Percentiles rank a stretch among this genome's conserved stretches.
phyloP scores from a whole-genome alignment of 441 rosid species.

The Francoa sonchifolia region DNA sequence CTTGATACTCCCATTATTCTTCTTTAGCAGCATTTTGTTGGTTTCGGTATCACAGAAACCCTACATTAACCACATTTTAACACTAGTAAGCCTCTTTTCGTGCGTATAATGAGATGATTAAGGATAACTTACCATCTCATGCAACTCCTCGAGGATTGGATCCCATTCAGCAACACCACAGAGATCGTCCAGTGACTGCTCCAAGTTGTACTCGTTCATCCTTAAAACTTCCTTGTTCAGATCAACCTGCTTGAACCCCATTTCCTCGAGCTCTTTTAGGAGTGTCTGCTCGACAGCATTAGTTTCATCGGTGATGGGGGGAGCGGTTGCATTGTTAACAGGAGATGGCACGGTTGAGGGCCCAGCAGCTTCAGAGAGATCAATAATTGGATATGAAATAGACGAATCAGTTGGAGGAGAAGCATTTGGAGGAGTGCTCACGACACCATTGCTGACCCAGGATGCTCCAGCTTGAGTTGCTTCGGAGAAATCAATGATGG shows the following conservation, averaged over 20 bases:
- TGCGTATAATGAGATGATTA: neutral
- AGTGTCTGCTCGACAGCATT: slow-evolving; percentile 39
- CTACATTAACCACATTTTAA: slow-evolving; percentile 22
- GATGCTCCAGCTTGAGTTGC: too few species aligned
- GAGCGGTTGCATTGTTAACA: slow-evolving; percentile 7
- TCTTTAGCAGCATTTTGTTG: slow-evolving; percentile 79
- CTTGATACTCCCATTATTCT: slow-evolving; percentile 90
- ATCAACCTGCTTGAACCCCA: slow-evolving; percentile 90
- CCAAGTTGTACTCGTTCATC: slow-evolving; percentile 62
- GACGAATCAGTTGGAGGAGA: slow-evolving; percentile 14
- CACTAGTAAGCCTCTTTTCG: neutral
- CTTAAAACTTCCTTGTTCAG: slow-evolving; percentile 82
- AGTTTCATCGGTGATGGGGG: slow-evolving; percentile 9
- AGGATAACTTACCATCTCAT: slow-evolving; percentile 54
- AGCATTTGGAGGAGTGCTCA: slow-evolving; percentile 11
- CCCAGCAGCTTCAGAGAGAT: slow-evolving; percentile 19
- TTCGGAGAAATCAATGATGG: too few species aligned
- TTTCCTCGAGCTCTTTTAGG: slow-evolving; percentile 74
- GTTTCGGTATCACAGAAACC: slow-evolving; percentile 60
- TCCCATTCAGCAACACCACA: slow-evolving; percentile 85
- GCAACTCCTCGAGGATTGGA: slow-evolving; percentile 77
- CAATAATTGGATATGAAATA: slow-evolving; percentile 19
- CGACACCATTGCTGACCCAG: too few species aligned
- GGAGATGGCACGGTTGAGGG: slow-evolving; percentile 4
- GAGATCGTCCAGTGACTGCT: slow-evolving; percentile 64